Base-by-base conservation (phyloP, 768 basidiomycete genomes). In the Hericium coralloides region DNA sequence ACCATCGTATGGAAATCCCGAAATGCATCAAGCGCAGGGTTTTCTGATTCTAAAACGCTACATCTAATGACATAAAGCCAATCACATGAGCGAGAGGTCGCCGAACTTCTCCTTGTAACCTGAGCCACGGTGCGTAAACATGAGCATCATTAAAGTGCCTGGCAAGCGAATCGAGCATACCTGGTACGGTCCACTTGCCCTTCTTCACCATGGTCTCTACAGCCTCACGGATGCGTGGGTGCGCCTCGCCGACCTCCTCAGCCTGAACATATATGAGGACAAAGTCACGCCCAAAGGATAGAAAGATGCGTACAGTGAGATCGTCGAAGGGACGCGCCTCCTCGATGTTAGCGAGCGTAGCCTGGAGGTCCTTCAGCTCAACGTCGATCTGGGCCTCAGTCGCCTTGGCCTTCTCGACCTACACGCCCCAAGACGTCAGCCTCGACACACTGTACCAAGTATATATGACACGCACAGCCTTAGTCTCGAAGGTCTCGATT, bases 161-260 rank as follows among this genome's bases (percentile, higher is more conserved):
- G 25, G 49, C 22, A 36, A 22, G 23, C 20, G 23, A 12, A 9
- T 17, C 12, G 12, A 8, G 26, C 49, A 5, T 36, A 50, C 49
- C 95, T 66, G 95, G 95, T 58, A 98, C 95, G 66, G 88, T 92
- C 88, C 92, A 97, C 78, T 98, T 97, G 73, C 95, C 95, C 77
- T 98, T 94, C 82, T 88, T 85, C 61, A 98, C 72, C 93, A 97
- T 95, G 63, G 79, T 89, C 76, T 98, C 92, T 58, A 97, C 91
- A 45, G 89, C 84, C 73, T 97, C 85, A 39, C 79, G 75, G 71
- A 98, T 85, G 72, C 92, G 91, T 17, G 97, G 97, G 73, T 97
- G 89, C 23, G 95, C 95, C 60, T 85, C 79, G 63, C 86, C 85
- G 64, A 98, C 90, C 60, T 99, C 95, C 67, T 88, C 85, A 60